These are phyloP conservation scores for Pseudopithomyces chartarum DNA, from an alignment of 2,329 filamentous ascomycete genomes.

Conservation along the genomic window DNA sequence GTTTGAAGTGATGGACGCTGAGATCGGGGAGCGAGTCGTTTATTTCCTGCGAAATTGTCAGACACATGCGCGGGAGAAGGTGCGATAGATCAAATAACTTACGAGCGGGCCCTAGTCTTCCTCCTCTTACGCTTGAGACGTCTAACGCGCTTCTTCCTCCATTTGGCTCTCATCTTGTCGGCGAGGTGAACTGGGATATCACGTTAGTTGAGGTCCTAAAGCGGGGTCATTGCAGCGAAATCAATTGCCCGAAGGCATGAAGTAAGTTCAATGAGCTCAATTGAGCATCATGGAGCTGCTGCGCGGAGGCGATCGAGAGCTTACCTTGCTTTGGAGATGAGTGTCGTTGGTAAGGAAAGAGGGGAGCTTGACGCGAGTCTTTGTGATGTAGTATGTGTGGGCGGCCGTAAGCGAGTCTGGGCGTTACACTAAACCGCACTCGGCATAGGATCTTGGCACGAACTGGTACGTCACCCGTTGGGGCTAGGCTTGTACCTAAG, in stretches of 20 bases:
- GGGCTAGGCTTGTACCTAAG: no score
- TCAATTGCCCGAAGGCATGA: constrained; percentile 4
- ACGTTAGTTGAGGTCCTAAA: constrained; percentile 32
- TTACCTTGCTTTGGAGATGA: constrained; percentile 52
- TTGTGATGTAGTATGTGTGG: constrained; percentile 6
- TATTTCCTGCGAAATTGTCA: constrained; percentile 49
- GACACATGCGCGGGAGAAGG: background rate
- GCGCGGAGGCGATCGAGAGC: constrained; percentile 21
- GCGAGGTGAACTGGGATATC: constrained; percentile 33
- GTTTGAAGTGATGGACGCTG: constrained; percentile 38
- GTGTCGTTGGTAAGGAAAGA: constrained; percentile 47
- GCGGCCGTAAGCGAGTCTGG: background rate
- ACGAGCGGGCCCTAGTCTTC: constrained; percentile 99
- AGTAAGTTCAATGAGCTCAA: constrained; percentile 23
- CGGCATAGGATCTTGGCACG: constrained; percentile 8
- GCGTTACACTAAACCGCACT: background rate
- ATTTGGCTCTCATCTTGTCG: constrained; percentile 87
- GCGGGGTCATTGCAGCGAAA: constrained; percentile 13
- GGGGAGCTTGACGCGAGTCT: constrained; percentile 16
- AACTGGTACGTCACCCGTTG: constrained; percentile 6
- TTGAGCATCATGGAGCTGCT: constrained; percentile 22
- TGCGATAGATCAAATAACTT: constrained; percentile 52
- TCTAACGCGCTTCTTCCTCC: constrained; percentile 99
- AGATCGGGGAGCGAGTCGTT: constrained; percentile 53
- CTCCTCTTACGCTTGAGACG: constrained; percentile 99